Percentiles rank a stretch among this genome's conserved stretches.
These are phyloP conservation scores for Arthromyces matolae DNA, from an alignment of 768 basidiomycete genomes.

Conservation along the genomic window DNA sequence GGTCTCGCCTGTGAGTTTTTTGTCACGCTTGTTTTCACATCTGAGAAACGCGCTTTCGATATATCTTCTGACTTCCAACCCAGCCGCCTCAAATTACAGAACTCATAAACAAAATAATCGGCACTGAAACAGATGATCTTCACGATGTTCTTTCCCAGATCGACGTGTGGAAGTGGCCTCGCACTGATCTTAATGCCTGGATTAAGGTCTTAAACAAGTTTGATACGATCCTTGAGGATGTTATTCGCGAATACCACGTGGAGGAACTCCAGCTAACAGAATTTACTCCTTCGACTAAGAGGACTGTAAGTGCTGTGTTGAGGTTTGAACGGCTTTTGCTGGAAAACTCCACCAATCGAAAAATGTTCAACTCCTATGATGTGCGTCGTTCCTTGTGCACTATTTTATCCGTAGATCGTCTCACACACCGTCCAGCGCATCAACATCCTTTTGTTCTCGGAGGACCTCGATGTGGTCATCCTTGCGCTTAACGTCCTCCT, in stretches of 20 bases:
- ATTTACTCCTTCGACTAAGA: slow-evolving; percentile 75
- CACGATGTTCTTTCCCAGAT: slow-evolving; percentile 63
- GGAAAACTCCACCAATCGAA: slow-evolving; percentile 97
- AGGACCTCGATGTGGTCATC: slow-evolving; percentile 86
- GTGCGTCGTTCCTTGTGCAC: slow-evolving; percentile 49
- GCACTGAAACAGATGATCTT: slow-evolving; percentile 69
- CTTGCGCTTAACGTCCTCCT: slow-evolving; percentile 81
- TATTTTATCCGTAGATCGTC: slow-evolving; percentile 3
- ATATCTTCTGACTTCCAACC: slow-evolving; percentile 8
- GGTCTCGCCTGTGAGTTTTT: slow-evolving; percentile 63
- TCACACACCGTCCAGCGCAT: slow-evolving; percentile 69
- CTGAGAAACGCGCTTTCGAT: slow-evolving; percentile 16
- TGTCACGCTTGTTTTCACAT: slow-evolving; percentile 12
- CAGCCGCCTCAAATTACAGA: slow-evolving; percentile 80
- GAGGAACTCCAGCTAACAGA: slow-evolving; percentile 77
- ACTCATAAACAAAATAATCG: slow-evolving; percentile 68
- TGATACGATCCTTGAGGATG: slow-evolving; percentile 80
- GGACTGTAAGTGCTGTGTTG: slow-evolving; percentile 75
- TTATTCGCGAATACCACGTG: slow-evolving; percentile 81
- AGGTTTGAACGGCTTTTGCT: slow-evolving; percentile 85
- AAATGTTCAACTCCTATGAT: slow-evolving; percentile 95
- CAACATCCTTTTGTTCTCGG: slow-evolving; percentile 81
- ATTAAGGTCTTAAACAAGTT: slow-evolving; percentile 94
- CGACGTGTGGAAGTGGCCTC: slow-evolving; percentile 88
- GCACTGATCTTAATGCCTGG: slow-evolving; percentile 97